A percentile compares a stretch with the other conserved stretches of the same genome.
Conservation (phyloP, 345 rosid species). For the Acer negundo region DNA sequence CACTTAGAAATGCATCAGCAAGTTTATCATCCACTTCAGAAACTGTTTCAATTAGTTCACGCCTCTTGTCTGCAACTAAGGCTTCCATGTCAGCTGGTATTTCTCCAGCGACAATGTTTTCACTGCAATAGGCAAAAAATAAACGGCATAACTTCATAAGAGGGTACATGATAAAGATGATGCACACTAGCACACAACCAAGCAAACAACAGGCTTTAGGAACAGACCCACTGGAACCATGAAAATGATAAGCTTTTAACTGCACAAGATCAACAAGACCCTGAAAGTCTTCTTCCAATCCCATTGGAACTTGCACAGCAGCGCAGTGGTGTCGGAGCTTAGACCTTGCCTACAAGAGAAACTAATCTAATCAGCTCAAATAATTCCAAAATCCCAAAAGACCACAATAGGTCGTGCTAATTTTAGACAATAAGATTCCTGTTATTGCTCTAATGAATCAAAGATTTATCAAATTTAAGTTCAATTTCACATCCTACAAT, state of each 20-base stretch:
- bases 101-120: slow-evolving; percentile 68
- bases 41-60: slow-evolving; percentile 78
- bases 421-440: no score
- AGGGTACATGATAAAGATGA: neutral
- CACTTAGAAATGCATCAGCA: slow-evolving; percentile 83
- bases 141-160: neutral
- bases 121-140: slow-evolving; percentile 53
- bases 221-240: slow-evolving; percentile 88
- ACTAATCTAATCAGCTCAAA: slow-evolving; percentile 10
- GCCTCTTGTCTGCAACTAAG: slow-evolving; percentile 81
- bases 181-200: neutral
- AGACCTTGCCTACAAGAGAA: slow-evolving; percentile 66
- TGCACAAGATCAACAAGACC: slow-evolving; percentile 92
- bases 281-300: slow-evolving; percentile 83
- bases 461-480: neutral
- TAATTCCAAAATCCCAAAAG: neutral
- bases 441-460: neutral
- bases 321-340: slow-evolving; percentile 97
- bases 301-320: slow-evolving; percentile 96
- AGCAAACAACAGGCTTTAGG: slow-evolving; percentile 17
- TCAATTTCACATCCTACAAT: neutral
- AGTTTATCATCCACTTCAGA: slow-evolving; percentile 97
- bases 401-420: neutral
- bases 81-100: slow-evolving; percentile 81
- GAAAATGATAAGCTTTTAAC: slow-evolving; percentile 67